Base-by-base conservation (phyloP, 176 grass and related monocot species). In the Echinochloa phyllopogon region DNA sequence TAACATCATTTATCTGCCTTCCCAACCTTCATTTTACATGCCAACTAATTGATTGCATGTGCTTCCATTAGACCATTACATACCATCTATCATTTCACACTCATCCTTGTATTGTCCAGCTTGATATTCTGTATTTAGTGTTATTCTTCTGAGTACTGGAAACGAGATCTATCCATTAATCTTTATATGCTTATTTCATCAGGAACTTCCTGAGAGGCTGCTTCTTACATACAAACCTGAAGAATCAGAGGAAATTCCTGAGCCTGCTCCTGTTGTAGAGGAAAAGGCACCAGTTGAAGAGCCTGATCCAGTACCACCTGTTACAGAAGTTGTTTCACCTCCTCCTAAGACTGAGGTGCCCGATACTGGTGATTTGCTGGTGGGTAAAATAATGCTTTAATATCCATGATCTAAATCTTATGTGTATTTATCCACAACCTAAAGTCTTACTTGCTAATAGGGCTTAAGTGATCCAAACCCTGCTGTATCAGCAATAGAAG, bases 191-290 rank as follows among this genome's bases (percentile, higher is more conserved):
- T 78, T 86, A 12, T 93, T 81, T 66, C 6, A 69, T 74, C 74
- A 99, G 96, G 96, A 99, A 90, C 89, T 96, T 71, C 92, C 96
- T n/a, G 96, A 99, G 83, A 92, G 93, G 70, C 96, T 99, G 69
- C 96, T 96, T 69, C 85, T 99, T 74, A 99, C 96, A 50, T 99
- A 99, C 74, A 99, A 92, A 92, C 91, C 88, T 78, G 90, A 95
- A 59, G 89, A 90, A 73, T 47, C 82, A 84, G 89, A 92, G 74
- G 91, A 77, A 89, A 82, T 77, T 57, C 66, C 93, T 83, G 85
- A 42, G 21, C 84, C 77, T 69, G 76, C 72, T 74, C 67, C 83
- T 75, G 72, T 81, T 2, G 85, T 93, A 80, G 95, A 95, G 69
- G 95, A 98, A 85, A 90, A 81, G 15, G 81, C 80, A 68, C 72